Evolutionary conservation across 805 yeast genomes (phyloP), one percentile per base, ranked within the genome.

Genomic region (Saccharomycopsis lassenensis): DNA sequence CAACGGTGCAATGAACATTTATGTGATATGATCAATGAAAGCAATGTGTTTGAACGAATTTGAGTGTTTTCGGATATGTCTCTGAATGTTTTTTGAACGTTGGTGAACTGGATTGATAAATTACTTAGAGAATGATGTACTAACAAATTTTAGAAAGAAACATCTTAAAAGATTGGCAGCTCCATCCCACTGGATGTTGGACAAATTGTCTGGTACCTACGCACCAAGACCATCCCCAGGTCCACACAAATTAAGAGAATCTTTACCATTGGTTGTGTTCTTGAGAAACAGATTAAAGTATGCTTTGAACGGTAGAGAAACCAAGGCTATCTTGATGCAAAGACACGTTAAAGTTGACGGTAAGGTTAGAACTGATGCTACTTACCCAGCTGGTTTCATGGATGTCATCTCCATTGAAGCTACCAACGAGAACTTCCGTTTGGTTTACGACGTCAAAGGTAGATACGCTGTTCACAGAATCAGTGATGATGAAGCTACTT

Each of bases 171-270:
- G 97, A 81, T 81, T 89, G 71, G 95, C 97, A 68, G 98, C 98
- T 68, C 99, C 99, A 77, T 81, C 87, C 76, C 98, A 91, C 81
- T 91, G 98, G 98, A 83, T 91, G 93, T 84, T 91, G 76, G 98
- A 93, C 93, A 91, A 91, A 75, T 77, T 91, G 74, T 83, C 96
- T 63, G 99, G 99, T 67, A 75, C 84, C 62, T 91, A 91, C 68
- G 98, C 98, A 51, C 98, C 98, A 74, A 86, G 97, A 75, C 95
- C 97, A 63, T 86, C 96, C 50, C 80, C 94, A 57, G 98, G 98
- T 76, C 98, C 98, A 66, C 98, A 89, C 77, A 91, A 89, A 72
- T 77, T 87, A 65, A 80, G 96, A 69, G 97, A 87, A 74, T 87
- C 95, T 48, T 80, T 87, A 62, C 97, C 97, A 64, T 79, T 87